Base-by-base conservation (phyloP, 768 basidiomycete genomes). In the Hydnomerulius pinastri region DNA sequence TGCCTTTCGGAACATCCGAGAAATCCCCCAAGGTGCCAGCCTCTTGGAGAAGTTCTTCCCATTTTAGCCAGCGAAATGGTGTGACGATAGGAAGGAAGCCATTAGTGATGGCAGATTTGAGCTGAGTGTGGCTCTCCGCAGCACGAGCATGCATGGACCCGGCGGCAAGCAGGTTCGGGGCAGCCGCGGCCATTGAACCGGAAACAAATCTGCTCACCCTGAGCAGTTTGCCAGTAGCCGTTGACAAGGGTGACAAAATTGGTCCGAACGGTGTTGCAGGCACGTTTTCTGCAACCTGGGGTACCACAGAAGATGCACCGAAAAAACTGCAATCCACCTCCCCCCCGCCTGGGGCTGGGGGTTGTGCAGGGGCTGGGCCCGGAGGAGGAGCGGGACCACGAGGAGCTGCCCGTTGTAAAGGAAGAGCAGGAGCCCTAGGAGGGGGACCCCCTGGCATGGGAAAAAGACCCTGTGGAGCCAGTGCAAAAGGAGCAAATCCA, bases 11-110 rank as follows among this genome's bases (percentile, higher is more conserved):
- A n/a, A 65, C 32, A 48, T 67, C 61, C 1, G 48, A 3, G 25
- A 60, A 65, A 18, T 18, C n/a, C 28, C 62, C 20, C 8, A 55
- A 48, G 8, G 59, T 7, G 20, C 50, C 47, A 4, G 43, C 53
- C 4, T 33, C 21, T 12, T 17, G 15, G 6, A 64, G 51, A 2
- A 38, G 50, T 7, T n/a, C 2, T 6, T 56, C 46, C 66, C 64
- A 65, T 10, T 48, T 36, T 27, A 56, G 43, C 13, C 59, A 44
- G 15, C 25, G 30, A 23, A 68, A 53, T 3, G 66, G 66, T 7
- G 64, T 68, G 4, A 59, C 29, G 13, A 66, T 47, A 2, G 54
- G 54, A 9, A 52, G 23, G 39, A 65, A 57, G 9, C 63, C 55
- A 63, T 51, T 54, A 5, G 4, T 25, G 32, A 35, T 17, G 12